These are phyloP conservation scores for Vigna mungo DNA, from an alignment of 306 rosid species.

Conservation along the genomic window DNA sequence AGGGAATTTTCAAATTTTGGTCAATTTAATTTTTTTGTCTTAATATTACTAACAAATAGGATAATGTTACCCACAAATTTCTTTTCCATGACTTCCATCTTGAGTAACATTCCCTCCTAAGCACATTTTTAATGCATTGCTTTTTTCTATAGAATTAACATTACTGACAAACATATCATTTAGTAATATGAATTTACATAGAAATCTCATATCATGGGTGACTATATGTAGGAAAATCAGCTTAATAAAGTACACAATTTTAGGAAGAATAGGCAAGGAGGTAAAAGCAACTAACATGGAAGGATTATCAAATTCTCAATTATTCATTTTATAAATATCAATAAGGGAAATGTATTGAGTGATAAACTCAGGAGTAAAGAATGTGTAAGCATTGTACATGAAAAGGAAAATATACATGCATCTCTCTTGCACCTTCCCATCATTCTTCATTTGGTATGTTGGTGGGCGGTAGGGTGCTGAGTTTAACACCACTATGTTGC, in stretches of 20 bases:
- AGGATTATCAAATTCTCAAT: background rate
- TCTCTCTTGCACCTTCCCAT: background rate
- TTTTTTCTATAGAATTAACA: too few species aligned
- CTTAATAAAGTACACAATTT: conserved; percentile 19
- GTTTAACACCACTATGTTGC: background rate
- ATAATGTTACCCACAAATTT: too few species aligned
- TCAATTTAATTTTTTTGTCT: too few species aligned
- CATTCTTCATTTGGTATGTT: background rate
- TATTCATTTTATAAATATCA: background rate
- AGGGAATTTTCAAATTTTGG: too few species aligned
- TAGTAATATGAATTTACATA: too few species aligned
- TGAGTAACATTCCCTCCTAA: too few species aligned
- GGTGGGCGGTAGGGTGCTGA: background rate
- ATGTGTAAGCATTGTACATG: background rate
- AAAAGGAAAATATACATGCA: background rate
- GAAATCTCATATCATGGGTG: too few species aligned
- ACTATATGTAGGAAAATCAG: too few species aligned
- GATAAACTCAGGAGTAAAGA: background rate
- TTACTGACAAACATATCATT: too few species aligned
- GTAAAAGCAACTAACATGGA: conserved; percentile 4
- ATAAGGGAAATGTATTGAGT: background rate
- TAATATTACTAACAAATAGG: too few species aligned
- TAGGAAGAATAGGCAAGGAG: background rate
- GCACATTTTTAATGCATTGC: too few species aligned
- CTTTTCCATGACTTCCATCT: too few species aligned